Evolutionary conservation across 768 basidiomycete genomes (phyloP).

Genomic region (Panaeolus cyanescens): DNA sequence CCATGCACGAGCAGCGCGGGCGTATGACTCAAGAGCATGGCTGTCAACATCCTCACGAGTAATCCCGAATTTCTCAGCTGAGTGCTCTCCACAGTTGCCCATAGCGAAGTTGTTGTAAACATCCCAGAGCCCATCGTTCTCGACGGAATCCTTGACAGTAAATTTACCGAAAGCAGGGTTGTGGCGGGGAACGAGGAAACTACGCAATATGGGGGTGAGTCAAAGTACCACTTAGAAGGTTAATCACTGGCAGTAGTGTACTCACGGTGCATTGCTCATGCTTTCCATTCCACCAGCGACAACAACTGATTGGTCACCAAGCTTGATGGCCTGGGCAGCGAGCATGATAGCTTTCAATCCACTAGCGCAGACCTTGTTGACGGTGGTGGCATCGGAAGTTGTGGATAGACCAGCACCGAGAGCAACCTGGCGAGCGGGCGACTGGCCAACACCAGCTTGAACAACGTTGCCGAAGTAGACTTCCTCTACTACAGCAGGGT

Average conservation of each 20-base stretch:
- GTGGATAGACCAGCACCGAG: slow-evolving; percentile 82
- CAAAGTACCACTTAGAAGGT: no score
- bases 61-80: slow-evolving; percentile 82
- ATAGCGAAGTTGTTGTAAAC: slow-evolving; percentile 98
- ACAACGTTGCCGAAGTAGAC: slow-evolving; percentile 97
- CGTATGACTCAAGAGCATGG: slow-evolving; percentile 94
- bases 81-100: slow-evolving; percentile 94
- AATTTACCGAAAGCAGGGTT: slow-evolving; percentile 90
- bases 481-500: slow-evolving; percentile 87
- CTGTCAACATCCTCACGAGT: slow-evolving; percentile 86
- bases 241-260: slow-evolving; percentile 23
- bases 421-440: slow-evolving; percentile 97
- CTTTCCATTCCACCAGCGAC: slow-evolving; percentile 99
- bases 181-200: slow-evolving; percentile 81
- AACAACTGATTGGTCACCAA: slow-evolving; percentile 84
- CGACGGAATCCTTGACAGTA: slow-evolving; percentile 82
- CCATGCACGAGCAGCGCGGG: slow-evolving; percentile 92
- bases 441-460: slow-evolving; percentile 96
- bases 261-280: slow-evolving; percentile 99
- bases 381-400: slow-evolving; percentile 93
- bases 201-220: slow-evolving; percentile 27
- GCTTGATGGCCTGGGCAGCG: slow-evolving; percentile 86
- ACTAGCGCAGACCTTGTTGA: slow-evolving; percentile 99
- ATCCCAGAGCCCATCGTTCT: slow-evolving; percentile 94
- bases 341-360: slow-evolving; percentile 96